Evolutionary conservation across 371 early-diverging fungal genomes (phyloP), one percentile per base, ranked within the genome.

Genomic region (Nematocida parisii): DNA sequence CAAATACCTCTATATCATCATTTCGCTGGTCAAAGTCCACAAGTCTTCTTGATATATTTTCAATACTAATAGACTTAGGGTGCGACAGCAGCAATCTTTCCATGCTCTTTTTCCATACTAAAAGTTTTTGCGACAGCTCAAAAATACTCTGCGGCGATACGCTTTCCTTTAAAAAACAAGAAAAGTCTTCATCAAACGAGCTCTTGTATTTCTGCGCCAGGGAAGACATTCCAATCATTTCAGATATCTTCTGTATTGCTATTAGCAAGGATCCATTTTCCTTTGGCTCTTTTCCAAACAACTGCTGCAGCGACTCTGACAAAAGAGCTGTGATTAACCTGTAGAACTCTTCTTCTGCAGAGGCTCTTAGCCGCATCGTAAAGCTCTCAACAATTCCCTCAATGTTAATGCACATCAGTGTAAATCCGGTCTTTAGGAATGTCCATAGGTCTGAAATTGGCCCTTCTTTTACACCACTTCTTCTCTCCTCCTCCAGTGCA

Each of bases 1-100:
- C 83, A 74, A 85, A 83, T 45, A 85, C 33, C 52, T 71, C 50
- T 27, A 82, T 72, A 46, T 84, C 70, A 13, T 84, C 66, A 40
- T 61, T 67, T 4, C 66, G 54, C 50, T 71, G 73, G 52, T 73
- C 61, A 56, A 82, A 75, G 68, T 82, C 71, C 60, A 75, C 22
- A 18, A 74, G 61, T 11, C 64, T 33, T 46, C 71, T 72, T 13
- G 71, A 73, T 18, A 75, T 75, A 11, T 61, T 71, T 46, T 71
- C 66, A 39, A 58, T 75, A 47, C 72, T 75, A 24, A 74, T 68
- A 42, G 46, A 71, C 54, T 55, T 58, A 24, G 75, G 82, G 9
- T 52, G 40, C 15, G 62, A 46, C 9, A 58, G 73, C 6, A 84
- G 61, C 24, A 64, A 44, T 56, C 42, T 61, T 56, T 70, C 61